Base-by-base conservation (phyloP, 2,329 filamentous ascomycete genomes). In the Boeremia exigua region DNA sequence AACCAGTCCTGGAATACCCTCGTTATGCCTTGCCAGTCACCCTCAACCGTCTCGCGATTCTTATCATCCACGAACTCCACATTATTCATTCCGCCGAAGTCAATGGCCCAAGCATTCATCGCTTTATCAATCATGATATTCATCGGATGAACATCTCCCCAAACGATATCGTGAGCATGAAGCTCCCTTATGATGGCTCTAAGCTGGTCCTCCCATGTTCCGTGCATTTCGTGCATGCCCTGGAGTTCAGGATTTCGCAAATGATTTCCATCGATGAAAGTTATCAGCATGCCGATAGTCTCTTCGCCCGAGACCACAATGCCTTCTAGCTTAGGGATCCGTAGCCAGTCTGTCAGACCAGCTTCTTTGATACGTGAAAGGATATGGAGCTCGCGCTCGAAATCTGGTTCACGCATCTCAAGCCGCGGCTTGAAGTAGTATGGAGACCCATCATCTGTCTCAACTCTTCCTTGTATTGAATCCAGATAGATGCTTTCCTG, bases 71-170 rank as follows among this genome's bases (percentile, higher is more conserved):
- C 72, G 72, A 74, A 78, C 28, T 71, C 70, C 11, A 69, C 40
- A 28, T 73, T 75, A 50, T 66, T 75, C 27, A 69, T 69, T 34
- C 73, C 73, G 3, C 70, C 73, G 63, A 77, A 76, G 56, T 74
- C 73, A 52, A 76, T 71, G 23, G 76, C 61, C 71, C 68, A 75
- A 40, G 68, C 70, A 23, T 62, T 34, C 60, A 76, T 65, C 46
- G 67, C 46, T 39, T 60, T 59, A 58, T 78, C 72, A 51, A 78
- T 68, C 50, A 78, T 46, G 46, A 78, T 62, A 38, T 38, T 38
- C 36, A 38, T 25, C 12, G 36, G 36, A 38, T 77, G 55, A 10
- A 55, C 57, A 53, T 66, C 61, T 49, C 60, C 61, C 63, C 63
- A 66, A 29, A 62, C 56, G 8, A 60, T 60, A 28, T 32, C 46